These are phyloP conservation scores for Hypoxylon fuscum DNA, from an alignment of 495 filamentous ascomycete species.

Conservation along the genomic window DNA sequence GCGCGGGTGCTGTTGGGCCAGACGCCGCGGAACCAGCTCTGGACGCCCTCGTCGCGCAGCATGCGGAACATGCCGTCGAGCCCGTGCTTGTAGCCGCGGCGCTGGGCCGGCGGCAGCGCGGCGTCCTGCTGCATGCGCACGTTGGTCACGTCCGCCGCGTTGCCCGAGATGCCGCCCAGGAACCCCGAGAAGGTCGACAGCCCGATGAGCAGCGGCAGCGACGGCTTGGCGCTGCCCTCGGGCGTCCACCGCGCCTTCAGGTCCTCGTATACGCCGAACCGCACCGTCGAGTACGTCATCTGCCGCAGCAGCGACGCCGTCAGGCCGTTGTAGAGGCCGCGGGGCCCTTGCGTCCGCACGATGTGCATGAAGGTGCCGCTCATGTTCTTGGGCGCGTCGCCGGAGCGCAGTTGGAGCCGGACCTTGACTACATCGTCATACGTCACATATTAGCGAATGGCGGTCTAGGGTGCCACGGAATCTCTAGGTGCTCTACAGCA, in stretches of 20 bases:
- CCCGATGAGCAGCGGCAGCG: constrained; percentile 75
- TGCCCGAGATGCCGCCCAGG: constrained; percentile 88
- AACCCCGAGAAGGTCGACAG: constrained; percentile 87
- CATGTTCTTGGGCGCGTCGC: constrained; percentile 75
- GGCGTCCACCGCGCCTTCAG: constrained; percentile 69
- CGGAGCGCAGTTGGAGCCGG: constrained; percentile 82
- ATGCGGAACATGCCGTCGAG: constrained; percentile 87
- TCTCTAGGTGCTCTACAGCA: too few species aligned
- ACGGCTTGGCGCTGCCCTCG: constrained; percentile 65
- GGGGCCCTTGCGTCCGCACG: constrained; percentile 67
- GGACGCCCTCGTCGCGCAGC: constrained; percentile 78
- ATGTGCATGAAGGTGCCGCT: constrained; percentile 82
- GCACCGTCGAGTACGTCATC: constrained; percentile 88
- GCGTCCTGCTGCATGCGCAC: constrained; percentile 98
- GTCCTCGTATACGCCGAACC: constrained; percentile 94
- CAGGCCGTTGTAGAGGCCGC: constrained; percentile 84
- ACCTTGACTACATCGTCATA: constrained; percentile 66
- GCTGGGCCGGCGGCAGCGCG: constrained; percentile 73
- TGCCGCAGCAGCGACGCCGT: constrained; percentile 93
- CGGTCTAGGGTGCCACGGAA: too few species aligned
- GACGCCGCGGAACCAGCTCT: constrained; percentile 83
- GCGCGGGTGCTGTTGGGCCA: constrained; percentile 91
- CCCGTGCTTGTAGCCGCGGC: constrained; percentile 89
- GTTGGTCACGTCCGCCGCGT: constrained; percentile 94
- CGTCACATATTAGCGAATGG: constrained; percentile 29